Percentiles rank a stretch among this genome's conserved stretches.
These are phyloP conservation scores for Hydrangea macrophylla DNA, from an alignment of 148 eudicot genomes.

Conservation along the genomic window DNA sequence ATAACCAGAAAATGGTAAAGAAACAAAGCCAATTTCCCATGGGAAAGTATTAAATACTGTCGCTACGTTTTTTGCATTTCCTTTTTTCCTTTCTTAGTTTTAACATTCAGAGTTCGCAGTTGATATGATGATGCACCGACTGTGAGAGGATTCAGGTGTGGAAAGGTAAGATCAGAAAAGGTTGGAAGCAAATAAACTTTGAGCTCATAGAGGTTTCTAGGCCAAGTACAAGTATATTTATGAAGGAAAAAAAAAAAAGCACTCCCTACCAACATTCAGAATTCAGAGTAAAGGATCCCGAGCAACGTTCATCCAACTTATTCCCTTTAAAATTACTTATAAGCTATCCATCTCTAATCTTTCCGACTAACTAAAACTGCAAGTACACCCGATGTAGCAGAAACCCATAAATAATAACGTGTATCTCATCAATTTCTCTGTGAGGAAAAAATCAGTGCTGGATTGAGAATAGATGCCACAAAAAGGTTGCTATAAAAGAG, in stretches of 20 bases:
- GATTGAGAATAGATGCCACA: too few relatives aligned
- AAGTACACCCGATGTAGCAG: too few relatives aligned
- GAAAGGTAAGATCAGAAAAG: neutral
- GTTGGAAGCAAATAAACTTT: neutral
- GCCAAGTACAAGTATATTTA: neutral
- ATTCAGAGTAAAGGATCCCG: neutral
- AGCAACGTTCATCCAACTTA: neutral
- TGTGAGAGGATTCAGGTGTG: neutral
- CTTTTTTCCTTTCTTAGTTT: neutral
- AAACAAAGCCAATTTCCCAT: neutral
- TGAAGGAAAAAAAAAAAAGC: too few relatives aligned
- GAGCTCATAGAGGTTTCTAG: neutral
- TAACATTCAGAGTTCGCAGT: neutral
- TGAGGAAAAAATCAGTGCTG: too few relatives aligned
- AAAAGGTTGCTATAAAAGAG: too few relatives aligned
- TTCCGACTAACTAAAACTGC: too few relatives aligned
- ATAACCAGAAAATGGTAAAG: neutral
- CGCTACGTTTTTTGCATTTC: neutral
- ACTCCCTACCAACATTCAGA: neutral
- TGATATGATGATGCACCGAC: neutral
- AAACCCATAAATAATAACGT: too few relatives aligned
- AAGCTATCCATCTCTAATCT: neutral
- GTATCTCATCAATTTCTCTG: too few relatives aligned
- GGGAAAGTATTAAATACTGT: too few relatives aligned
- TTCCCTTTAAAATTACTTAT: neutral